Evolutionary conservation across 2,329 filamentous ascomycete genomes (phyloP), one percentile per base, ranked within the genome.

Genomic region (Dryadomyces quercus-mongolicae): DNA sequence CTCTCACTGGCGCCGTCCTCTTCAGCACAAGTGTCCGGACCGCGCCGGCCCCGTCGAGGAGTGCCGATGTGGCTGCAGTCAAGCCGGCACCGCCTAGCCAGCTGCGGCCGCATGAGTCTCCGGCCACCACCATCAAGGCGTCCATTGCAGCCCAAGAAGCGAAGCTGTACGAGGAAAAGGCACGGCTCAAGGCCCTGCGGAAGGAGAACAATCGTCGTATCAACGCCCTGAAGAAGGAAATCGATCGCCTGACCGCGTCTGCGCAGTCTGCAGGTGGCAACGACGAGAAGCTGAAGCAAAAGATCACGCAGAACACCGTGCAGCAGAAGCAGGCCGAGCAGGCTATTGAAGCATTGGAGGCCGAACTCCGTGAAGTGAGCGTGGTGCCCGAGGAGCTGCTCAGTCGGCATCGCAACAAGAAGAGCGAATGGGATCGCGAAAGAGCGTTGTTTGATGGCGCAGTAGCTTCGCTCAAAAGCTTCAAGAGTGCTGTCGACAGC

Each of bases 241-340:
- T 88, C 58, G 86, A 90, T 62, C 78, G 77, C 51, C 74, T 87
- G 42, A 78, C 79, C 56, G 76, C 76, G 56, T 82, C 83, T 59
- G 78, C 88, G 48, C 75, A 82, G 55, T 84, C 84, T 40, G 77
- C 80, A 16, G 85, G 85, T 58, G 83, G 84, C 56, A 83, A 81
- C 60, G 87, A 92, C 66, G 87, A 91, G 63, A 85, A 86, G 64
- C 78, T 85, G 61, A 78, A 81, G 60, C 84, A 88, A 64, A 86
- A 88, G 66, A 80, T 87, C 48, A 78, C 83, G 58, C 87, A 91
- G 66, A 84, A 88, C 64, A 82, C 79, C 55, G 85, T 85, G 54
- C 85, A 86, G 65, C 85, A 86, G 67, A 81, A 81, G 55, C 85
- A 81, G 63, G 76, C 77, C 2, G 67, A 69, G 54, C 65, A 69